Evolutionary conservation across 2,329 filamentous ascomycete species (phyloP).

Genomic region (Hypoxylon sp.): DNA sequence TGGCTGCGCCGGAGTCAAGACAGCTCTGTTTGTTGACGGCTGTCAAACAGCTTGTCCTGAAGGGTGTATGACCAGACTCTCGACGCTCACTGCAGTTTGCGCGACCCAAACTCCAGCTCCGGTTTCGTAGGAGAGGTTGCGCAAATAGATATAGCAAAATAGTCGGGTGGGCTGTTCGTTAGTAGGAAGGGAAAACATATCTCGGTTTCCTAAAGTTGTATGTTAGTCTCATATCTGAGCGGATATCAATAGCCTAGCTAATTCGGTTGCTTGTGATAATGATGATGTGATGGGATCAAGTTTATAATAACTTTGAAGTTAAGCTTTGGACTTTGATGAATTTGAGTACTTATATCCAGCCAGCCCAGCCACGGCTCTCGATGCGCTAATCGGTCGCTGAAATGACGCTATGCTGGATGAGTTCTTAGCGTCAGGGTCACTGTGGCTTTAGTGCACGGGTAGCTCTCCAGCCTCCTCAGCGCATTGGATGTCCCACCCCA

Average conservation of each 20-base stretch:
- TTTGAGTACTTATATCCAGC: constrained; percentile 3
- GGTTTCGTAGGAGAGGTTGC: neutral
- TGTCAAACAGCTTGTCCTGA: constrained; percentile 55
- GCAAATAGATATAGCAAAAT: neutral
- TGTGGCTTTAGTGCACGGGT: constrained; percentile 21
- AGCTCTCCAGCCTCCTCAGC: constrained; percentile 25
- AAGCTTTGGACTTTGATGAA: neutral
- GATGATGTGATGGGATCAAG: constrained; percentile 15
- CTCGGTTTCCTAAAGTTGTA: constrained; percentile 11
- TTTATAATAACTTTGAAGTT: neutral
- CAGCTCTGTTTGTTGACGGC: constrained; percentile 55
- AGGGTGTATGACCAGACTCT: constrained; percentile 54
- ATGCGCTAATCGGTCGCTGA: constrained; percentile 31
- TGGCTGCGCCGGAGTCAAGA: constrained; percentile 53
- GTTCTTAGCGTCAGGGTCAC: constrained; percentile 31
- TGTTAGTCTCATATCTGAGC: constrained; percentile 9
- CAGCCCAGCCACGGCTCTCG: constrained; percentile 11
- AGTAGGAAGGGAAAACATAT: neutral
- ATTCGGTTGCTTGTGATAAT: constrained; percentile 14
- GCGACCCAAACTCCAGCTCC: constrained; percentile 30
- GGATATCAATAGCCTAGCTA: constrained; percentile 13
- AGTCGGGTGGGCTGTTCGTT: neutral
- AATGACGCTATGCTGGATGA: constrained; percentile 37
- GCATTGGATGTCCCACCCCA: constrained; percentile 33
- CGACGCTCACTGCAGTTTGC: constrained; percentile 52